Base-by-base conservation (phyloP, 371 early-diverging fungal genomes). In the Rhizopus stolonifer region DNA sequence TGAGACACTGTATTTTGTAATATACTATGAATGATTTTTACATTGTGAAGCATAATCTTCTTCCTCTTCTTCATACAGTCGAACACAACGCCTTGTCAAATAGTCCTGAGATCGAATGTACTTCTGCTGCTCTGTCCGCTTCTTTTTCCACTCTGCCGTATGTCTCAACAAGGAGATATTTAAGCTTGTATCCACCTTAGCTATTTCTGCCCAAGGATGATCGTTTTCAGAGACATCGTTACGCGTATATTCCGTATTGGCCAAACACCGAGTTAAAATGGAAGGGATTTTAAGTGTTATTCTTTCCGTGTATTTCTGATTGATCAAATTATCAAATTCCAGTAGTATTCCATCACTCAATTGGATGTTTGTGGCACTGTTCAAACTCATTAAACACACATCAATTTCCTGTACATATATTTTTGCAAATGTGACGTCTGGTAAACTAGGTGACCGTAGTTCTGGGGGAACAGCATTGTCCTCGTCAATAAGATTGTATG, bases 171-270 rank as follows among this genome's bases (percentile, higher is more conserved):
- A 54, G 2, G 86, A 81, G 4, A 87, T 55, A 38, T 86, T 81
- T 31, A 88, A 59, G 0, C 84, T 84, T 3, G 79, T 70, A 21
- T 83, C 78, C 4, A 80, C 53, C 24, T 70, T 81, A 0, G 89
- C 87, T 0, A 90, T 86, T 58, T 92, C 91, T 0, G 84, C 83
- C 89, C 89, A 90, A 2, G 85, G 78, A 44, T 76, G 74, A 19
- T 71, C 46, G 29, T 50, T 38, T 15, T 46, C 54, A 11, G 21
- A 15, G 2, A 6, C 25, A 36, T 31, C 40, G n/a, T 31, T 33
- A 5, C 56, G 42, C 2, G 54, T 48, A 36, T 69, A 49, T 34
- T 71, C 72, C 40, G 74, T 68, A 48, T 71, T 77, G 4, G 84
- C 85, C 55, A 89, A 69, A 29, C 77, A 77, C 0, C 77, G 75